Evolutionary conservation across 345 rosid genomes (phyloP).

Genomic region (Hibiscus mutabilis): DNA sequence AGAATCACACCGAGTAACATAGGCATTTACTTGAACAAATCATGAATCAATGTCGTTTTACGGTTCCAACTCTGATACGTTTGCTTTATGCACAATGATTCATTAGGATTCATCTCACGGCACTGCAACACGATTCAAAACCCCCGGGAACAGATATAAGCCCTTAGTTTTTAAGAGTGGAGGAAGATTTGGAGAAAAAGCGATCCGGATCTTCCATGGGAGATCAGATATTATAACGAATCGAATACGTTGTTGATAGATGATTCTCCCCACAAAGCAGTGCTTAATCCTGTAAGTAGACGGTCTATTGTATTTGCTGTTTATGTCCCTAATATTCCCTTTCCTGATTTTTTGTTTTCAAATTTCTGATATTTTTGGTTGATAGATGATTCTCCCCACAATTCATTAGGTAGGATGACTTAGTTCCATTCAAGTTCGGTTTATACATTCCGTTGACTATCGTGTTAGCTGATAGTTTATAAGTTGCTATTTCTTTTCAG

Average conservation of each 20-base stretch:
- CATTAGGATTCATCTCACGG: conserved; percentile 68
- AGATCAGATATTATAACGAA: conserved; percentile 51
- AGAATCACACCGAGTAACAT: background rate
- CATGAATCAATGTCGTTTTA: background rate
- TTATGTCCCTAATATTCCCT: background rate
- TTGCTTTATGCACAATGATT: background rate
- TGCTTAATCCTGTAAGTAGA: conserved; percentile 84
- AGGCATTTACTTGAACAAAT: background rate
- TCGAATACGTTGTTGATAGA: conserved; percentile 74
- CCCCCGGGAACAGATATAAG: conserved; percentile 68
- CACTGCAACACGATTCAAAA: conserved; percentile 38
- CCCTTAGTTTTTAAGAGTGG: conserved; percentile 63
- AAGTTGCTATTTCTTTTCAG: conserved; percentile 26
- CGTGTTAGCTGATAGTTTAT: background rate
- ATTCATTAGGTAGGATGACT: conserved; percentile 50
- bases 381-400: too few relatives aligned
- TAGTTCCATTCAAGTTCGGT: background rate
- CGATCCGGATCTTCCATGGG: conserved; percentile 59
- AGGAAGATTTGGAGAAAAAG: conserved; percentile 62
- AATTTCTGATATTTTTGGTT: too few relatives aligned
- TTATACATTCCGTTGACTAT: background rate
- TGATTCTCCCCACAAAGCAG: conserved; percentile 89
- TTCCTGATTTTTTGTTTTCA: background rate
- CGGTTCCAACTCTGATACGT: background rate
- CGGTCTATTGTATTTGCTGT: background rate